Conservation (phyloP, 352 stramenopile genomes). For the Pythium pectinolyticum region DNA sequence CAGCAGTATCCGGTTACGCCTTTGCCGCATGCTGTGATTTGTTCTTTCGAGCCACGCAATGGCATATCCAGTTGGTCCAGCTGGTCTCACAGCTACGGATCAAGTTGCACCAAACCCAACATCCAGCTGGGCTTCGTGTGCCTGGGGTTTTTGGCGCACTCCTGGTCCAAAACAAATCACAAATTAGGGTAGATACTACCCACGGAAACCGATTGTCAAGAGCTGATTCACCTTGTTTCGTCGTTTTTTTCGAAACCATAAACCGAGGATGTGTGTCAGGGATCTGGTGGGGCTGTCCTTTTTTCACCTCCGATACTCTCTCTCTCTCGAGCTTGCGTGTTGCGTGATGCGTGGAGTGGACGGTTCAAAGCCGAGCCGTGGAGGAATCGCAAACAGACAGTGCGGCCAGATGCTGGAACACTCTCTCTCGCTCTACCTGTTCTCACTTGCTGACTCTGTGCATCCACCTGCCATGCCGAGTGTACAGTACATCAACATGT, state of each 20-base stretch:
- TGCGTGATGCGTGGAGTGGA: slow-evolving; percentile 15
- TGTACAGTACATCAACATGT: not conserved
- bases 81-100: slow-evolving; percentile 8
- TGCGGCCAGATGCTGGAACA: slow-evolving; percentile 15
- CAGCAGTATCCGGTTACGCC: slow-evolving; percentile 19
- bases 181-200: not conserved
- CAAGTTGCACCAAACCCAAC: slow-evolving; percentile 16
- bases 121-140: slow-evolving; percentile 1
- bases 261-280: not conserved
- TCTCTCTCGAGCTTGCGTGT: slow-evolving; percentile 23
- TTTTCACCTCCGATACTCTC: slow-evolving; percentile 19
- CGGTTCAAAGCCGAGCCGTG: slow-evolving; percentile 14
- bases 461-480: not conserved
- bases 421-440: slow-evolving; percentile 5
- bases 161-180: too few relatives aligned
- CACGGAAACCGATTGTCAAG: not conserved
- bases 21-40: not conserved
- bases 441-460: slow-evolving; percentile 6
- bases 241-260: not conserved
- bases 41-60: slow-evolving; percentile 25
- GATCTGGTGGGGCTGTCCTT: not conserved
- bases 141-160: not conserved
- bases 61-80: slow-evolving; percentile 11
- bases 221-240: too few relatives aligned
- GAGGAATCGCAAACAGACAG: slow-evolving; percentile 24